Percentiles rank a stretch among this genome's conserved stretches.
Evolutionary conservation across 495 filamentous ascomycete genomes (phyloP).

Genomic region (Amniculicola lignicola): DNA sequence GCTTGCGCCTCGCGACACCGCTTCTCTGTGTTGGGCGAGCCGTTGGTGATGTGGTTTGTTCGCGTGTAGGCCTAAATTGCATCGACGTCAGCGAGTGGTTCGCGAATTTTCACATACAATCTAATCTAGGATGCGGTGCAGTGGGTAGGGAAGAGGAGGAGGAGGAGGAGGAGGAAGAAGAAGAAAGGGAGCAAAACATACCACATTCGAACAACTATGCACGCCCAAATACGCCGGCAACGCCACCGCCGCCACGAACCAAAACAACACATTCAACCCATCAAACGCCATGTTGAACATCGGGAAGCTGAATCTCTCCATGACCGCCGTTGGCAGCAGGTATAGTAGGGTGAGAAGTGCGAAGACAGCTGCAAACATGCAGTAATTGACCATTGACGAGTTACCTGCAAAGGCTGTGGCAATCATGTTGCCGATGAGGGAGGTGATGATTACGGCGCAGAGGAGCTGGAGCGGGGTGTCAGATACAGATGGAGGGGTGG

Average conservation of each 20-base stretch:
- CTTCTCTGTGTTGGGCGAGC: conserved; percentile 51
- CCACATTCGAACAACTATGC: conserved; percentile 61
- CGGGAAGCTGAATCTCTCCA: conserved; percentile 50
- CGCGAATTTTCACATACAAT: too few relatives aligned
- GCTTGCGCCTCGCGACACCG: conserved; percentile 71
- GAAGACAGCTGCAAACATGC: conserved; percentile 64
- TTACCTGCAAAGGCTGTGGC: conserved; percentile 53
- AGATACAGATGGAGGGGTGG: not conserved
- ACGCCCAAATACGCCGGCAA: conserved; percentile 56
- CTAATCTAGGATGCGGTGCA: too few relatives aligned
- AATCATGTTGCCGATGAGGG: conserved; percentile 68
- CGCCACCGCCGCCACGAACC: conserved; percentile 63
- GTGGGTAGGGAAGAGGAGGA: too few relatives aligned
- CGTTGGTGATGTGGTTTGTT: conserved; percentile 59
- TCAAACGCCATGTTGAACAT: conserved; percentile 57
- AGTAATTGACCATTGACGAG: conserved; percentile 60
- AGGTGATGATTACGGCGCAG: conserved; percentile 64
- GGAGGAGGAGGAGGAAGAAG: not conserved
- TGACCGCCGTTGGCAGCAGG: conserved; percentile 54
- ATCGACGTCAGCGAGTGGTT: too few relatives aligned
- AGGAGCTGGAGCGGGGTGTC: conserved; percentile 49
- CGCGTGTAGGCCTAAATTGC: conserved; percentile 51
- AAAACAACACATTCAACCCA: conserved; percentile 61
- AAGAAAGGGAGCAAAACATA: conserved; percentile 42
- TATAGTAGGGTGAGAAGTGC: conserved; percentile 63